Conservation (phyloP, 2,329 filamentous ascomycete genomes). For the Diplocarpon rosae region DNA sequence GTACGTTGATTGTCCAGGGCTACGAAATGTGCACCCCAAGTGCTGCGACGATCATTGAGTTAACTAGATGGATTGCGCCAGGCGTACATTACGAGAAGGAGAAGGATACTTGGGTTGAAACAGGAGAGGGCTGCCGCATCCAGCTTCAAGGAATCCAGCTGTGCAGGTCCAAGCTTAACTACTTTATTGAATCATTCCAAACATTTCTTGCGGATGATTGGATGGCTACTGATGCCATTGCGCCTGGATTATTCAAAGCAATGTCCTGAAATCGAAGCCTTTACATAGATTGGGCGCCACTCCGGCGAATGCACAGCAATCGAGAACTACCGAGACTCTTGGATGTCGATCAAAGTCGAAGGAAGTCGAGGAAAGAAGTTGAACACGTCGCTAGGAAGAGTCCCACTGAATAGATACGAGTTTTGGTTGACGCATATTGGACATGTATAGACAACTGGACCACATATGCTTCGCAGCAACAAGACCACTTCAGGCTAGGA, state of each 20-base stretch:
- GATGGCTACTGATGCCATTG: conserved; percentile 10
- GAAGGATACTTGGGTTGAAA: conserved; percentile 18
- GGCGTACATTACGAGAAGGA: conserved; percentile 5
- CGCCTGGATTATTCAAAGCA: conserved; percentile 12
- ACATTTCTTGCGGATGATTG: conserved; percentile 12
- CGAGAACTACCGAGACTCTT: no score
- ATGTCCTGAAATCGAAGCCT: not conserved
- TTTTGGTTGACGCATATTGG: no score
- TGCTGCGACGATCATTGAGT: conserved; percentile 15
- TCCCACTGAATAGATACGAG: no score
- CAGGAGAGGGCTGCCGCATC: conserved; percentile 7
- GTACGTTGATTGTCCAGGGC: conserved; percentile 21
- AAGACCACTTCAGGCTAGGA: no score
- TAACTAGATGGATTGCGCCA: conserved; percentile 17
- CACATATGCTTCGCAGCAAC: no score
- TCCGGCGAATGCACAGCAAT: no score
- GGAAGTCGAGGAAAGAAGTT: no score
- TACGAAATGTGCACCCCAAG: conserved; percentile 23
- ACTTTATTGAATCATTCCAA: conserved; percentile 12
- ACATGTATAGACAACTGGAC: no score
- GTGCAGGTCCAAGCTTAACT: conserved; percentile 24
- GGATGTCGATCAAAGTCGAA: no score
- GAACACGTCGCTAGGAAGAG: no score
- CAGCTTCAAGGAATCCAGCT: conserved; percentile 26
- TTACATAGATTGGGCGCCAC: not conserved